Percentiles rank a stretch among this genome's conserved stretches.
Evolutionary conservation across 2,329 filamentous ascomycete species (phyloP).

Genomic region (Lasiodiplodia citricola): DNA sequence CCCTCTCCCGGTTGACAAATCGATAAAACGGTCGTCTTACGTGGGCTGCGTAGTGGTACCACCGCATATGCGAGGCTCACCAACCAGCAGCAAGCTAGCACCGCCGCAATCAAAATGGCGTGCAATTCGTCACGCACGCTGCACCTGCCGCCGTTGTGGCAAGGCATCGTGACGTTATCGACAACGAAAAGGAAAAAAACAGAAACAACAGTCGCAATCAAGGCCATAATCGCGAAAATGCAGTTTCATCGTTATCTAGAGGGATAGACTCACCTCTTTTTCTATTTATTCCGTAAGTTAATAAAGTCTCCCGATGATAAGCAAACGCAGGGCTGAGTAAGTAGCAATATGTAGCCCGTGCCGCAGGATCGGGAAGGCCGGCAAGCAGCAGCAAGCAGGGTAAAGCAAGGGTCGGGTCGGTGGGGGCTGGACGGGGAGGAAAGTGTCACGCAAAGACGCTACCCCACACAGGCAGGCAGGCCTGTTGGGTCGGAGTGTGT

Average conservation of each 20-base stretch:
- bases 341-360: too few relatives aligned
- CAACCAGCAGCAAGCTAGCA: not conserved
- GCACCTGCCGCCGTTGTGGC: too few relatives aligned
- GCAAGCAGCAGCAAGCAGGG: not conserved
- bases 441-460: not conserved
- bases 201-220: too few relatives aligned
- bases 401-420: not conserved
- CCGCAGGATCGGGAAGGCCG: not conserved
- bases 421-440: not conserved
- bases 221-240: too few relatives aligned
- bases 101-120: not conserved
- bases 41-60: not conserved
- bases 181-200: too few relatives aligned
- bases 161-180: too few relatives aligned
- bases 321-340: too few relatives aligned
- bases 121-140: not conserved
- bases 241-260: too few relatives aligned
- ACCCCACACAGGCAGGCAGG: conserved; percentile 21
- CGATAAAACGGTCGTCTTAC: not conserved
- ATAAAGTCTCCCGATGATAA: too few relatives aligned
- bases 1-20: not conserved
- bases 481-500: not conserved
- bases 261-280: too few relatives aligned
- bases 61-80: not conserved
- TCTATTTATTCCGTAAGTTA: too few relatives aligned